Evolutionary conservation across 495 filamentous ascomycete genomes (phyloP).

Genomic region (Penicillium ucsense): DNA sequence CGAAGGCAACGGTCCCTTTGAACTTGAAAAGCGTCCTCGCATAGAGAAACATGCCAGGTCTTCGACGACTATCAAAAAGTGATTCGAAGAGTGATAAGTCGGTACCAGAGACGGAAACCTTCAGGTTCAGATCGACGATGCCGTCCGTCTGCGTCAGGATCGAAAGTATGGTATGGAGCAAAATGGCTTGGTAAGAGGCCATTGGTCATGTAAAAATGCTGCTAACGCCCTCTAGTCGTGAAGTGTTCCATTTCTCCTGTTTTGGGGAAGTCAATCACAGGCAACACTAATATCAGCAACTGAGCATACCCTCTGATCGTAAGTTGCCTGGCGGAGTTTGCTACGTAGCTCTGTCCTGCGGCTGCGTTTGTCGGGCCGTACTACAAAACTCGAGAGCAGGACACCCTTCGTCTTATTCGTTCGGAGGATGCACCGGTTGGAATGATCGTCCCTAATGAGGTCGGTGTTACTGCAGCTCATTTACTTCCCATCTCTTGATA

Average conservation of each 20-base stretch:
- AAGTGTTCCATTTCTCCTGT: conserved; percentile 23
- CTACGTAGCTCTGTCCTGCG: conserved; percentile 17
- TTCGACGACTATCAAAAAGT: conserved; percentile 18
- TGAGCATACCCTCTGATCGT: conserved; percentile 15
- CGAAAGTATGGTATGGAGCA: conserved; percentile 21
- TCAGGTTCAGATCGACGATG: conserved; percentile 10
- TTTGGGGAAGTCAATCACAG: neutral
- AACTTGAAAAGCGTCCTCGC: conserved; percentile 17
- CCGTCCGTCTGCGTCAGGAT: conserved; percentile 1
- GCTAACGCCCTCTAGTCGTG: conserved; percentile 2
- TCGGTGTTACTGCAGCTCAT: conserved; percentile 31
- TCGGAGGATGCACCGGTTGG: conserved; percentile 27
- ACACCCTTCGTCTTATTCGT: conserved; percentile 13
- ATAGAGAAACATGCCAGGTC: conserved; percentile 21
- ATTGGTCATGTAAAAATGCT: conserved; percentile 18
- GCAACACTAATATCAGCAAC: neutral
- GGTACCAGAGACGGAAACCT: conserved; percentile 4
- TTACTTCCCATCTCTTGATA: conserved; percentile 5
- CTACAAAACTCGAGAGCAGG: conserved; percentile 30
- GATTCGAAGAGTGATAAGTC: conserved; percentile 10
- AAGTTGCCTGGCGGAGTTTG: conserved; percentile 13
- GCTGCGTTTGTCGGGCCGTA: conserved; percentile 24
- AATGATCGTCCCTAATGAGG: conserved; percentile 27
- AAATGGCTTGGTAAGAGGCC: conserved; percentile 23
- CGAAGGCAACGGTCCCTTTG: conserved; percentile 4